phyloP scores from a whole-genome alignment of 2,329 filamentous ascomycete genomes.

The Apiospora kogelbergensis region DNA sequence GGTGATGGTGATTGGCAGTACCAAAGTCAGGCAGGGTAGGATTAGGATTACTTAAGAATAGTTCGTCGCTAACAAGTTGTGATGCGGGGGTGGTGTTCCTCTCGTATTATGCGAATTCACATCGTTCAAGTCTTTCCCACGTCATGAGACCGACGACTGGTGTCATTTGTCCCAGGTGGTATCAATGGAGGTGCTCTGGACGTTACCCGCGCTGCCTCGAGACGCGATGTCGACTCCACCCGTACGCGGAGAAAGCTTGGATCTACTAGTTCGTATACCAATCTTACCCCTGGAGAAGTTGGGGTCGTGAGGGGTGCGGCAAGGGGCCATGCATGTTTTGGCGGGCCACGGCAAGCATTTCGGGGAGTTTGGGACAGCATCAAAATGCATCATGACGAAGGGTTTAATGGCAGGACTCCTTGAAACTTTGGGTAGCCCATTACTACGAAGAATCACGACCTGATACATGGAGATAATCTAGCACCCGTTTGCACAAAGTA shows the following conservation, averaged over 20 bases:
- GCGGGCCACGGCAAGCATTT: neutral
- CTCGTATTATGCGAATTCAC: neutral
- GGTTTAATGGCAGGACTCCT: neutral
- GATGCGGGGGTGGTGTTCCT: neutral
- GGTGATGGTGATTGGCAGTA: neutral
- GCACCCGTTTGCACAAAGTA: too few species aligned
- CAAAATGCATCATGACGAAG: neutral
- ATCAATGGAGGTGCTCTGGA: neutral
- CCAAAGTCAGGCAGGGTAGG: neutral
- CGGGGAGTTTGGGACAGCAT: neutral
- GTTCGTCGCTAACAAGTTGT: neutral
- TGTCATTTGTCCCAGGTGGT: neutral
- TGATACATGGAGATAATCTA: too few species aligned
- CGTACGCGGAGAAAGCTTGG: neutral
- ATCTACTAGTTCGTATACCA: neutral
- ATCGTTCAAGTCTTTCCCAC: neutral
- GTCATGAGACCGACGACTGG: neutral
- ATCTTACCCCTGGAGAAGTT: neutral
- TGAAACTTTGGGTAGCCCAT: neutral
- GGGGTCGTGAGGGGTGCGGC: neutral
- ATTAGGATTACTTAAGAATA: neutral
- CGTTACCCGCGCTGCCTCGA: slow-evolving; percentile 1
- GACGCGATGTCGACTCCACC: neutral
- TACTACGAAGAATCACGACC: too few species aligned
- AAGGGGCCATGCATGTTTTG: neutral